These are phyloP conservation scores for Picea engelmannii DNA, from an alignment of 83 land plant species.

Conservation along the genomic window DNA sequence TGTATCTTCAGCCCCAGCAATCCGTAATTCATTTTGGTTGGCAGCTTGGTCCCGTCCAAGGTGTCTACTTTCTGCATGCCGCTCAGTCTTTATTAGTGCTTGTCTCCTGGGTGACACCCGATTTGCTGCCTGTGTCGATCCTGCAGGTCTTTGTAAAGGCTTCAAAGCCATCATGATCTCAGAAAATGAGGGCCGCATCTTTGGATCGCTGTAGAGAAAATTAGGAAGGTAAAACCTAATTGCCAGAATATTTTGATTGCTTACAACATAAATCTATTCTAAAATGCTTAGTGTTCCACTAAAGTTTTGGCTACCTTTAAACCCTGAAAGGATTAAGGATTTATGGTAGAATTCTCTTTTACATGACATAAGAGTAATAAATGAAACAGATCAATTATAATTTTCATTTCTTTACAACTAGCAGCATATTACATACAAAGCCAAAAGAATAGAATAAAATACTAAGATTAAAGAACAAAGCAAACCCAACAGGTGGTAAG, in stretches of 20 bases:
- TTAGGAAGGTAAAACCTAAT: neutral
- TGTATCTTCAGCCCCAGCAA: conserved; percentile 5
- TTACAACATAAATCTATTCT: neutral
- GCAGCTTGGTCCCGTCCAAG: neutral
- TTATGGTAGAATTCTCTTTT: too few relatives aligned
- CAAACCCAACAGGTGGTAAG: too few relatives aligned
- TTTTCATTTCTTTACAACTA: too few relatives aligned
- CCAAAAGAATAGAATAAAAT: too few relatives aligned
- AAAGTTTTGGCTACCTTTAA: neutral
- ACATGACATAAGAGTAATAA: too few relatives aligned
- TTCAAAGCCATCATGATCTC: conserved; percentile 85
- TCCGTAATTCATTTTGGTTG: conserved; percentile 4
- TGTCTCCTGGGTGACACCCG: conserved; percentile 1
- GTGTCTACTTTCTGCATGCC: neutral
- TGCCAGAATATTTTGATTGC: neutral
- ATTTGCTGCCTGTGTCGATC: conserved; percentile 24
- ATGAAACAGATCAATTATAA: too few relatives aligned
- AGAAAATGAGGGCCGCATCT: conserved; percentile 78
- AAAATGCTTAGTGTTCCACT: neutral
- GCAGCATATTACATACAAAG: too few relatives aligned
- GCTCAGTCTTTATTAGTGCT: neutral
- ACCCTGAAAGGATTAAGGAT: neutral
- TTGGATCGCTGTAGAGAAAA: conserved; percentile 72
- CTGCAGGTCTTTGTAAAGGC: conserved; percentile 64
- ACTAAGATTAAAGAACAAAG: too few relatives aligned